Conservation (phyloP, 441 rosid species). For the Euphorbia schlechtendalii region DNA sequence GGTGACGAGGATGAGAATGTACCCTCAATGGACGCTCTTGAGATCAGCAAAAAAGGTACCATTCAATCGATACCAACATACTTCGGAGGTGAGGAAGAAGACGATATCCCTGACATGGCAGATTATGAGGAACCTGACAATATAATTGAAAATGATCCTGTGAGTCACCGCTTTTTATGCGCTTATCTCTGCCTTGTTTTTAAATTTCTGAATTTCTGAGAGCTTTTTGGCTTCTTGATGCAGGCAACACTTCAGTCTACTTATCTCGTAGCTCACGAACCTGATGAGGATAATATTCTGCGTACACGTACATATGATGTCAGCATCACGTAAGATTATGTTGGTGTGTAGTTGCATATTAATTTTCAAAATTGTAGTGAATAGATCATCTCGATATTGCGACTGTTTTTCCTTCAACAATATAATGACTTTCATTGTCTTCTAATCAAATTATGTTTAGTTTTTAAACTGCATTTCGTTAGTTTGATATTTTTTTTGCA, state of each 20-base stretch:
- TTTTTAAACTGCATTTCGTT: not conserved
- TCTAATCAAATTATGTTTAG: not conserved
- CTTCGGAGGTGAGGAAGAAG: slow-evolving; percentile 83
- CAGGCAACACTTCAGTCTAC: slow-evolving; percentile 82
- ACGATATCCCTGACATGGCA: slow-evolving; percentile 90
- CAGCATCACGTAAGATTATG: slow-evolving; percentile 85
- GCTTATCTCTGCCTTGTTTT: not conserved
- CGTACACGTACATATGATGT: slow-evolving; percentile 95
- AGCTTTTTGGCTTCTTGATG: slow-evolving; percentile 13
- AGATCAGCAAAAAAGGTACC: slow-evolving; percentile 42
- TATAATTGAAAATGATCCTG: slow-evolving; percentile 68
- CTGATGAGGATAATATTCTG: slow-evolving; percentile 85
- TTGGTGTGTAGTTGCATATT: not conserved
- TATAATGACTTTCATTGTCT: not conserved
- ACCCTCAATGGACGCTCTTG: slow-evolving; percentile 85
- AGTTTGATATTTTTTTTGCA: not conserved
- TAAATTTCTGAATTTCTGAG: not conserved
- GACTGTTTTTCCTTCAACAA: not conserved
- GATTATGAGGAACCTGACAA: slow-evolving; percentile 75
- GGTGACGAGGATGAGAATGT: slow-evolving; percentile 68
- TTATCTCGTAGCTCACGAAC: slow-evolving; percentile 74
- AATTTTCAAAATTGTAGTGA: not conserved
- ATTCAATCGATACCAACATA: slow-evolving; percentile 69
- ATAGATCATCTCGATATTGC: not conserved
- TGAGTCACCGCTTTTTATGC: slow-evolving; percentile 27